phyloP scores from a whole-genome alignment of 169 alveolate genomes.

The Cryptosporidium viatorum region DNA sequence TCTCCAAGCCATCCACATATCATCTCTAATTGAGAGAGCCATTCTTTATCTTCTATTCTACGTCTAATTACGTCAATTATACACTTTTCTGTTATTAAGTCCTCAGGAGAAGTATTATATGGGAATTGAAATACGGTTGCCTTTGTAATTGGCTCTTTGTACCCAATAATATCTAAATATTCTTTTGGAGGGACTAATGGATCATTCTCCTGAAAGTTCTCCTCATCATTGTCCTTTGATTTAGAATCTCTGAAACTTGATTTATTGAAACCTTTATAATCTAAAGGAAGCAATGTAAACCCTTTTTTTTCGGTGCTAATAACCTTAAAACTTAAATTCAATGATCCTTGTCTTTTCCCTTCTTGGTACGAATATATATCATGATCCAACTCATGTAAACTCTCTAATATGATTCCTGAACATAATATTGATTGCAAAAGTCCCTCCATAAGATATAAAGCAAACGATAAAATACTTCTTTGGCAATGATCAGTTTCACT shows the following conservation, averaged over 20 bases:
- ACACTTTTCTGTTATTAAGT: constrained; percentile 47
- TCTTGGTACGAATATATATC: constrained; percentile 31
- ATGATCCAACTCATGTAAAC: constrained; percentile 29
- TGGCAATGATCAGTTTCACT: constrained; percentile 10
- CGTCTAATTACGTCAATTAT: constrained; percentile 36
- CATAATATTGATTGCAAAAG: constrained; percentile 30
- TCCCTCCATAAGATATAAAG: constrained; percentile 26
- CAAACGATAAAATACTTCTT: constrained; percentile 42
- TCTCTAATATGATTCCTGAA: constrained; percentile 38
- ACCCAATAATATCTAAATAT: constrained; percentile 52
- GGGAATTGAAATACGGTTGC: constrained; percentile 66
- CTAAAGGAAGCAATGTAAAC: constrained; percentile 57
- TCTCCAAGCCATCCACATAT: constrained; percentile 14
- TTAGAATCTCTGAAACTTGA: too few species aligned
- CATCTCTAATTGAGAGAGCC: constrained; percentile 17
- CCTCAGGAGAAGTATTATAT: constrained; percentile 52
- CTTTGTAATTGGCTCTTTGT: constrained; percentile 66
- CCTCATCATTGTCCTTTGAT: neutral
- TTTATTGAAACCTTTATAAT: constrained; percentile 22
- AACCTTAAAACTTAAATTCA: constrained; percentile 47
- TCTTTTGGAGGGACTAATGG: constrained; percentile 65
- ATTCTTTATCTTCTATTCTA: constrained; percentile 20
- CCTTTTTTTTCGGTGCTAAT: constrained; percentile 50
- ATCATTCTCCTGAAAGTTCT: constrained; percentile 6
- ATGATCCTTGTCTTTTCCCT: constrained; percentile 17